A percentile compares a stretch with the other conserved stretches of the same genome.
These are phyloP conservation scores for Butyriboletus loyo DNA, from an alignment of 768 basidiomycete species.

Conservation along the genomic window DNA sequence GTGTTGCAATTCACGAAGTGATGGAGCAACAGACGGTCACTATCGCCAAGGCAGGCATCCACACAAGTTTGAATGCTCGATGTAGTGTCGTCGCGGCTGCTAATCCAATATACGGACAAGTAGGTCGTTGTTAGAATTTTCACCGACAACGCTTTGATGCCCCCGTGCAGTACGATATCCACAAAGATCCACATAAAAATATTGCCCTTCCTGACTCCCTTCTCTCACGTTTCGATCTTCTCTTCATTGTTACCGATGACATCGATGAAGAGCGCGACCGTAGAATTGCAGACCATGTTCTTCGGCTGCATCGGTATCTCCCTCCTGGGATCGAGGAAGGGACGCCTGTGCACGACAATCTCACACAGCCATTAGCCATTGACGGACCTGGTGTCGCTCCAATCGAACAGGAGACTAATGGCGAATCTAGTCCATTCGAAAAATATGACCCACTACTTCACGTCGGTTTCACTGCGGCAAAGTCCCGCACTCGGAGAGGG, in stretches of 20 bases:
- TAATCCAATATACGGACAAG: constrained; percentile 98
- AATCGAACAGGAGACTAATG: constrained; percentile 37
- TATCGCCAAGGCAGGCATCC: constrained; percentile 98
- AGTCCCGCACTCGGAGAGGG: constrained; percentile 52
- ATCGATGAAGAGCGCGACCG: constrained; percentile 94
- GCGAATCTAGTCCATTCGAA: constrained; percentile 74
- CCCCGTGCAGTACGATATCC: constrained; percentile 85
- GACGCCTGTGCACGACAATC: constrained; percentile 82
- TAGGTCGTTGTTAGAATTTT: constrained; percentile 32
- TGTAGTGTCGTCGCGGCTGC: constrained; percentile 98
- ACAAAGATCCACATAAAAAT: constrained; percentile 98
- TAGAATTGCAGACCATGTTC: constrained; percentile 93
- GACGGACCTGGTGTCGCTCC: constrained; percentile 60
- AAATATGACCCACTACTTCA: constrained; percentile 96
- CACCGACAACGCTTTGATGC: constrained; percentile 7
- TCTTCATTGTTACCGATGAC: constrained; percentile 98
- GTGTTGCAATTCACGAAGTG: constrained; percentile 99
- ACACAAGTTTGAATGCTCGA: constrained; percentile 95
- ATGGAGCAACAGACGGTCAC: constrained; percentile 99
- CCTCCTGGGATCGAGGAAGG: constrained; percentile 97
- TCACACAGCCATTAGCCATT: constrained; percentile 83
- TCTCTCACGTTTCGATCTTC: constrained; percentile 95
- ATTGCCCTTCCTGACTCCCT: constrained; percentile 97
- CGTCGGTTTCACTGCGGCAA: constrained; percentile 60
- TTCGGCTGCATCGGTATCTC: constrained; percentile 95